A percentile compares a stretch with the other conserved stretches of the same genome.
Conservation (phyloP, 106 monocot genomes). For the Apostasia ramifera region DNA sequence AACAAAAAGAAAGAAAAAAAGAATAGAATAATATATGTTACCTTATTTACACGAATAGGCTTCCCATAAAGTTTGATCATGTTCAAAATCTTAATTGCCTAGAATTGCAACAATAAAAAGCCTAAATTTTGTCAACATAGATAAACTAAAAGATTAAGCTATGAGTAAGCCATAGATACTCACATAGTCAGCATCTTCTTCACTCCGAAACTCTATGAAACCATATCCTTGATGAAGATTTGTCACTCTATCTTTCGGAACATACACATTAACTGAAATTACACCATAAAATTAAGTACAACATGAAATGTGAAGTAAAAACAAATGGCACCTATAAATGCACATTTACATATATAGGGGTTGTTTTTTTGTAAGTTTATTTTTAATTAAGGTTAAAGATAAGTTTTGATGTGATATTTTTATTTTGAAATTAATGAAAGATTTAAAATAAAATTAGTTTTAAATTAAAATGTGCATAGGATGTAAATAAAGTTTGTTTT, state of each 20-base stretch:
- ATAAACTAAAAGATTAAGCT: neutral
- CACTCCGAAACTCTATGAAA: slow-evolving; percentile 91
- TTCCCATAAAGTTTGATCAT: slow-evolving; percentile 98
- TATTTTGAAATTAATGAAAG: no score
- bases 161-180: slow-evolving; percentile 17
- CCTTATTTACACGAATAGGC: slow-evolving; percentile 97
- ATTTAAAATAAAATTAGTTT: no score
- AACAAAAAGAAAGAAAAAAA: neutral
- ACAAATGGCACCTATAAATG: no score
- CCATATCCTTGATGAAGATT: slow-evolving; percentile 99
- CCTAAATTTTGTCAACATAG: neutral
- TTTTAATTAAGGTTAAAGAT: no score
- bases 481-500: no score
- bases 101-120: slow-evolving; percentile 4
- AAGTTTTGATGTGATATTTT: no score
- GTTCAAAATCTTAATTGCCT: slow-evolving; percentile 97
- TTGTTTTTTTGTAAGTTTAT: no score
- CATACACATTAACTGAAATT: slow-evolving; percentile 91
- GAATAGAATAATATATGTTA: slow-evolving; percentile 7
- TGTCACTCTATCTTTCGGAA: slow-evolving; percentile 98
- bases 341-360: no score
- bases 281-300: no score
- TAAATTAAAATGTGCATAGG: no score
- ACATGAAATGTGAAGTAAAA: no score
- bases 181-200: slow-evolving; percentile 99